These are phyloP conservation scores for Paramecium caudatum DNA, from an alignment of 73 alveolate genomes.

Conservation along the genomic window DNA sequence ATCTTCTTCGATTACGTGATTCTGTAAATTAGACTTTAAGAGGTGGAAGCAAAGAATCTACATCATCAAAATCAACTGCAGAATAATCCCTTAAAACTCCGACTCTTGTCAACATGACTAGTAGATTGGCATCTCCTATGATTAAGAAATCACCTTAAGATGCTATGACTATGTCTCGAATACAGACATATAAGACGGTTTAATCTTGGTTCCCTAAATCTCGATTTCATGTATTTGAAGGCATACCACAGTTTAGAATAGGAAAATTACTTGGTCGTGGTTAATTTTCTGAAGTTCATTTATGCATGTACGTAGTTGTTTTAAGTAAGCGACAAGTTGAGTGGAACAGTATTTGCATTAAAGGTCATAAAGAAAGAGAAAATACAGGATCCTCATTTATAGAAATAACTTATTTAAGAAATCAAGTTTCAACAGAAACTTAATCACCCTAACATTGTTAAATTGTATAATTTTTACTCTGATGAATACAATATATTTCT, in stretches of 20 bases:
- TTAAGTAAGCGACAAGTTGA: conserved; percentile 40
- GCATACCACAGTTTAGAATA: conserved; percentile 31
- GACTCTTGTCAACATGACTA: conserved; percentile 58
- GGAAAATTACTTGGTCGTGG: conserved; percentile 61
- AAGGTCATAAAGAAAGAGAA: conserved; percentile 54
- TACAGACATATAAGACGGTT: not conserved
- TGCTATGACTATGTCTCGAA: conserved; percentile 59
- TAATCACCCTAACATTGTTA: conserved; percentile 81
- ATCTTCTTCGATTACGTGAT: conserved; percentile 40
- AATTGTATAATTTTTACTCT: conserved; percentile 77
- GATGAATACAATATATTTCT: conserved; percentile 77
- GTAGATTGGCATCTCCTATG: conserved; percentile 61
- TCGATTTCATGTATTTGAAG: conserved; percentile 2
- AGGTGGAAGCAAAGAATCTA: conserved; percentile 64
- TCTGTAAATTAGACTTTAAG: conserved; percentile 33
- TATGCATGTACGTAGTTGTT: conserved; percentile 29
- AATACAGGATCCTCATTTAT: conserved; percentile 20
- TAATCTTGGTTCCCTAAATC: conserved; percentile 53
- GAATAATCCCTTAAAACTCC: not conserved
- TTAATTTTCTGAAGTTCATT: conserved; percentile 39
- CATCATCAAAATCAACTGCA: conserved; percentile 37
- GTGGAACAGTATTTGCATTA: conserved; percentile 49
- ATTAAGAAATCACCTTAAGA: conserved; percentile 2
- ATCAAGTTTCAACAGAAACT: conserved; percentile 26
- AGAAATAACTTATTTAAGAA: conserved; percentile 44